Evolutionary conservation across 768 basidiomycete species (phyloP).

Genomic region (Pisolithus orientalis): DNA sequence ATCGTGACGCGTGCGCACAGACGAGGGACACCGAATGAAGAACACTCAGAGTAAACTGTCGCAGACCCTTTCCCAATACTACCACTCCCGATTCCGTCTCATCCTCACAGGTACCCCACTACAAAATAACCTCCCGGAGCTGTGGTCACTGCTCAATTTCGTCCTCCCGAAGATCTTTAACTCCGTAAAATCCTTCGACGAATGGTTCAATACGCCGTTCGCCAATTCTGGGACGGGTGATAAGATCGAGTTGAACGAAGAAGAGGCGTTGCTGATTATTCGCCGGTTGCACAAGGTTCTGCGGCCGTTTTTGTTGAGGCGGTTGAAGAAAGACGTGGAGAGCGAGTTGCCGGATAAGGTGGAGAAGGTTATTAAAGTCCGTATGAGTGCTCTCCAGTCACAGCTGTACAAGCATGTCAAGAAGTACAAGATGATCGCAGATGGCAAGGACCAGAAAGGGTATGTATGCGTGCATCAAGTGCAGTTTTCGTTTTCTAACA

Average conservation of each 20-base stretch:
- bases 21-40: constrained; percentile 98
- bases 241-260: constrained; percentile 99
- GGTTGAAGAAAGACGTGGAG: constrained; percentile 96
- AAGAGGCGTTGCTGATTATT: constrained; percentile 96
- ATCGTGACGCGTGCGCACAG: constrained; percentile 28
- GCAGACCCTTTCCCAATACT: constrained; percentile 86
- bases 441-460: constrained; percentile 73
- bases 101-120: constrained; percentile 95
- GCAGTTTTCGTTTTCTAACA: not conserved
- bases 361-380: constrained; percentile 94
- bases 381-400: constrained; percentile 88
- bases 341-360: constrained; percentile 94
- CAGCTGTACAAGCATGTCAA: constrained; percentile 97
- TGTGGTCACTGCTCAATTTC: constrained; percentile 95
- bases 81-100: constrained; percentile 87
- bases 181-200: constrained; percentile 98
- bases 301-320: constrained; percentile 85
- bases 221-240: constrained; percentile 97
- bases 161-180: constrained; percentile 95
- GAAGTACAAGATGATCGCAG: constrained; percentile 95
- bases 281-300: constrained; percentile 94
- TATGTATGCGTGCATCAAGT: constrained; percentile 28
- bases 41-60: constrained; percentile 87
- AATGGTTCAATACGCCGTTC: constrained; percentile 99
- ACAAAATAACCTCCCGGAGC: constrained; percentile 94